phyloP scores from a whole-genome alignment of 2,329 filamentous ascomycete genomes.

The Calycina herbarum region DNA sequence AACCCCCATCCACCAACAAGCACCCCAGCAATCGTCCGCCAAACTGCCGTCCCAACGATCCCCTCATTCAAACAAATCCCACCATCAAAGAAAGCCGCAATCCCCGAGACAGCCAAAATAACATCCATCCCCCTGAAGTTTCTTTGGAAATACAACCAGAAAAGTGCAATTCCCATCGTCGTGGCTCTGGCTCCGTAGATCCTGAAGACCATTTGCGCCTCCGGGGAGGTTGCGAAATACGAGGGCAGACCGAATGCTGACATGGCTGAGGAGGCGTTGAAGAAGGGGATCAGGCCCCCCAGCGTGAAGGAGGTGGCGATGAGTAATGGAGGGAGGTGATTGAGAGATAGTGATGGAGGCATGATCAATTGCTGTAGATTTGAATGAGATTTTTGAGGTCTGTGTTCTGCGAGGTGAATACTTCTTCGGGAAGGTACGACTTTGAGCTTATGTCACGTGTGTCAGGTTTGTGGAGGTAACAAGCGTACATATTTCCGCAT shows the following conservation, averaged over 20 bases:
- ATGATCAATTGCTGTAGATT: not conserved
- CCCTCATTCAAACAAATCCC: not conserved
- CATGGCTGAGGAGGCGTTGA: slow-evolving; percentile 5
- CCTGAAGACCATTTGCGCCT: not conserved
- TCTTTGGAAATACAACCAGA: not conserved
- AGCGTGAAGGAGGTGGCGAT: slow-evolving; percentile 3
- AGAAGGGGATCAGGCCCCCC: slow-evolving; percentile 3
- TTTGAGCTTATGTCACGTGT: not conserved
- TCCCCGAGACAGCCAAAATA: not conserved
- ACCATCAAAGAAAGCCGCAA: not conserved
- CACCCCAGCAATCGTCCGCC: not conserved
- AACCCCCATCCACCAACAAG: not conserved
- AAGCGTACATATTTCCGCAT: not conserved
- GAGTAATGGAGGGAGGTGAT: not conserved
- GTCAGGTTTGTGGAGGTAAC: not conserved
- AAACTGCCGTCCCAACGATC: not conserved
- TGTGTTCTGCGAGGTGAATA: not conserved
- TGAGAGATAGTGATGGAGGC: slow-evolving; percentile 4
- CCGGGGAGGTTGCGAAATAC: not conserved
- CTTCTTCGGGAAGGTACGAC: not conserved
- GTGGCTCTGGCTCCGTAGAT: not conserved
- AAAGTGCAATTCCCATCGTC: not conserved
- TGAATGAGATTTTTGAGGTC: not conserved
- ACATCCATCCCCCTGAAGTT: not conserved
- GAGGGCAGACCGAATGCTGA: slow-evolving; percentile 7